phyloP scores from a whole-genome alignment of 1,284 basidiomycete species.

The Phellinidium pouzarii region DNA sequence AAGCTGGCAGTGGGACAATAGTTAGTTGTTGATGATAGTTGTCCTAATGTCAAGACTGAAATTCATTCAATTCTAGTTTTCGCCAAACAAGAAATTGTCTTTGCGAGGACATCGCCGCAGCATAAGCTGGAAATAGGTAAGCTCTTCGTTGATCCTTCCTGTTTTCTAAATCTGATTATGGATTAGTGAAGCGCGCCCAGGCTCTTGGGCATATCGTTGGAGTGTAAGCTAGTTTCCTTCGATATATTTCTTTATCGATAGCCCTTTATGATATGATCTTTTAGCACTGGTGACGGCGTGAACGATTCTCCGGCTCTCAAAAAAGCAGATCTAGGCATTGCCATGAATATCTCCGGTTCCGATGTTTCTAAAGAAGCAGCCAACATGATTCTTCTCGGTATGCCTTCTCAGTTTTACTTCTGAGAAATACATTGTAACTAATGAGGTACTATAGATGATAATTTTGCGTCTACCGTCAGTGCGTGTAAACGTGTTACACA shows the following conservation, averaged over 20 bases:
- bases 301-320: slow-evolving; percentile 68
- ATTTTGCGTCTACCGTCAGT: slow-evolving; percentile 66
- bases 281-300: slow-evolving; percentile 55
- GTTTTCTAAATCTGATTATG: not conserved
- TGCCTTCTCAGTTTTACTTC: slow-evolving; percentile 13
- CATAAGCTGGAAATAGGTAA: slow-evolving; percentile 66
- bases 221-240: slow-evolving; percentile 40
- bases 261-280: slow-evolving; percentile 24
- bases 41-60: slow-evolving; percentile 2
- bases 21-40: slow-evolving; percentile 30
- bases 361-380: slow-evolving; percentile 71
- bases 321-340: slow-evolving; percentile 63
- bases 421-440: not conserved
- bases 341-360: slow-evolving; percentile 69
- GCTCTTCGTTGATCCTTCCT: slow-evolving; percentile 17
- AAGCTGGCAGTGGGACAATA: slow-evolving; percentile 67
- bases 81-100: slow-evolving; percentile 61
- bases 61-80: slow-evolving; percentile 38
- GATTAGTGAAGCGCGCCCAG: slow-evolving; percentile 58
- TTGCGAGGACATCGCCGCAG: slow-evolving; percentile 64
- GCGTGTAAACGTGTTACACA: slow-evolving; percentile 27
- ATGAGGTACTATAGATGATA: slow-evolving; percentile 40
- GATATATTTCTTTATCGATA: not conserved
- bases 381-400: slow-evolving; percentile 64
- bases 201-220: slow-evolving; percentile 65